Base-by-base conservation (phyloP, 2,329 filamentous ascomycete species). In the Colletotrichum lindemuthianum region DNA sequence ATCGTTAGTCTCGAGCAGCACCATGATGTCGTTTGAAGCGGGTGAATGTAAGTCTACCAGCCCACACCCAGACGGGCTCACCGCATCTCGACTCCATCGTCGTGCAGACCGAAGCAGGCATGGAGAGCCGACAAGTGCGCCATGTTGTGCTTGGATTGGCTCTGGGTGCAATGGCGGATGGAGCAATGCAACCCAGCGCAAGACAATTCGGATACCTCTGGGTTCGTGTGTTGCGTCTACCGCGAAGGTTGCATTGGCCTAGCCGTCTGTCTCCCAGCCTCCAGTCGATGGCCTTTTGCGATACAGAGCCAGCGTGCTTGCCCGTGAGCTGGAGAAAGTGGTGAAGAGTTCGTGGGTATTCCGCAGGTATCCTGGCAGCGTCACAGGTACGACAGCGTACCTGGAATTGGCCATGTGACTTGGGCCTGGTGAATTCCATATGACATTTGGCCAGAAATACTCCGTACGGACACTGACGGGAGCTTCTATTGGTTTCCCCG, bases 41-140 rank as follows among this genome's bases (percentile, higher is more conserved):
- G 16, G 40, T 56, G 45, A 47, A 51, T 40, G 32, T 60, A 13
- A 65, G 10, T 24, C 24, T 24, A 41, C 36, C 24, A 55, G 15
- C 34, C 32, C 47, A 51, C 24, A 36, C 57, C 56, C 40, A 45
- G 34, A 49, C 37, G 15, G 39, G 43, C 59, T 66, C 59, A 64
- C 63, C 63, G 63, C 63, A 66, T 63, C 59, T 15, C n/a, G 37
- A 63, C 53, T 37, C 63, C 63, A 52, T 66, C 16, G 63, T 53
- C 52, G 47, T 59, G 63, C 63, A 66, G 59, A 53, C 58, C 40
- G 34, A 56, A 55, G 51, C 58, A 65, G 59, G 63, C 59, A 59
- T 64, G 24, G 13, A 50, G 15, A 32, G 41, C 52, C 39, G 49
- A 44, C 11, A 24, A 49, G 41, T 6, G 37, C 39, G 51, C 45